Conservation (phyloP, 2,329 filamentous ascomycete species). For the Diaporthe vexans region DNA sequence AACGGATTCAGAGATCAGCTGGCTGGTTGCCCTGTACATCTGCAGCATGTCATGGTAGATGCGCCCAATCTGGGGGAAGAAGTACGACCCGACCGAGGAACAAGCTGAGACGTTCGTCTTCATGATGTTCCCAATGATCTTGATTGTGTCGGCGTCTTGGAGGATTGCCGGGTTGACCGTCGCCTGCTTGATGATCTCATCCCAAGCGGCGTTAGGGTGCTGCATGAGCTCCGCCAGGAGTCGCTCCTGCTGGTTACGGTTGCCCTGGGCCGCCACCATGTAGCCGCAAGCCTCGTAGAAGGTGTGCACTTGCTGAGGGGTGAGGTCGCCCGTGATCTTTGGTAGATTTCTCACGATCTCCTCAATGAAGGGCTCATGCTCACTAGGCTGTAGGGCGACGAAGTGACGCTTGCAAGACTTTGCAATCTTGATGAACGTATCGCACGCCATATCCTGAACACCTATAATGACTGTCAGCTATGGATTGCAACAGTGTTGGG, state of each 20-base stretch:
- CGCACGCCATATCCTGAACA: conserved; percentile 99
- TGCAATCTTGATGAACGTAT: conserved; percentile 99
- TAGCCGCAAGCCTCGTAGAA: conserved; percentile 99
- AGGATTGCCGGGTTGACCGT: conserved; percentile 88
- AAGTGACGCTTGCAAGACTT: conserved; percentile 98
- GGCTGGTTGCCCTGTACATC: conserved; percentile 98
- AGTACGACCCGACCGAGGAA: conserved; percentile 95
- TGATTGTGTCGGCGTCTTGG: conserved; percentile 95
- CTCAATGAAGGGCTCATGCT: conserved; percentile 96
- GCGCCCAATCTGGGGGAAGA: conserved; percentile 96
- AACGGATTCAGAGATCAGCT: conserved; percentile 94
- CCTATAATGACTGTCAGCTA: conserved; percentile 62
- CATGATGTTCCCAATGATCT: conserved; percentile 99
- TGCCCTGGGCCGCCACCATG: conserved; percentile 98
- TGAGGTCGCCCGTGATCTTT: conserved; percentile 95
- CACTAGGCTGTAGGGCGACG: conserved; percentile 93
- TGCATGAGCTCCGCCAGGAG: conserved; percentile 93
- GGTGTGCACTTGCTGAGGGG: conserved; percentile 96
- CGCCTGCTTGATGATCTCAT: conserved; percentile 90
- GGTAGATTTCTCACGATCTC: conserved; percentile 97
- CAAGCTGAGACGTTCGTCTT: conserved; percentile 99
- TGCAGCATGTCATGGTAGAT: conserved; percentile 99
- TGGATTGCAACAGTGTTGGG: not conserved
- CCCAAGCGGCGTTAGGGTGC: conserved; percentile 94
- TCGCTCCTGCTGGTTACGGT: conserved; percentile 93